These are phyloP conservation scores for Malus sylvestris DNA, from an alignment of 306 rosid genomes.

Conservation along the genomic window DNA sequence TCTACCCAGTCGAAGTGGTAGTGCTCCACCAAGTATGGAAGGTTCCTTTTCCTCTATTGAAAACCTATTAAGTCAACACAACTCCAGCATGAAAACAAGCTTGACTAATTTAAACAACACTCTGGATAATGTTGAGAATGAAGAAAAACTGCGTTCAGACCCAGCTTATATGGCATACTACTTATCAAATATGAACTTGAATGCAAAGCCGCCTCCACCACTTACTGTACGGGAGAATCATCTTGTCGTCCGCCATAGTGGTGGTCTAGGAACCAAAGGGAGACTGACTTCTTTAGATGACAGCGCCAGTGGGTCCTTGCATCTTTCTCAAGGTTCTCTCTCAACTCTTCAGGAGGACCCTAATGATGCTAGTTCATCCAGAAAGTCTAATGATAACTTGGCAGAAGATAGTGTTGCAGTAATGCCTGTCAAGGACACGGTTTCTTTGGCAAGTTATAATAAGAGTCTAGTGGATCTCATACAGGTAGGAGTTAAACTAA, in stretches of 20 bases:
- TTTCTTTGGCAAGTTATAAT: slow-evolving; percentile 26
- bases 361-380: slow-evolving; percentile 53
- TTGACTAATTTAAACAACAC: slow-evolving; percentile 23
- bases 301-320: slow-evolving; percentile 36
- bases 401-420: slow-evolving; percentile 16
- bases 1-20: slow-evolving; percentile 51
- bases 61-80: slow-evolving; percentile 34
- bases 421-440: slow-evolving; percentile 18
- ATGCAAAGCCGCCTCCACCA: slow-evolving; percentile 61
- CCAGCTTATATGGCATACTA: slow-evolving; percentile 49
- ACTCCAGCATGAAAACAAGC: slow-evolving; percentile 22
- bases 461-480: slow-evolving; percentile 55
- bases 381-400: slow-evolving; percentile 34
- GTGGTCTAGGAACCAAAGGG: slow-evolving; percentile 39
- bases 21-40: slow-evolving; percentile 72
- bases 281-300: slow-evolving; percentile 48
- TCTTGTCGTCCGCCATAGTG: slow-evolving; percentile 32
- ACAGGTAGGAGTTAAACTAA: slow-evolving; percentile 36
- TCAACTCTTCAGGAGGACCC: slow-evolving; percentile 64
- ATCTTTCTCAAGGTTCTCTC: slow-evolving; percentile 42
- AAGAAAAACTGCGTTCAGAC: slow-evolving; percentile 42
- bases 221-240: slow-evolving; percentile 48
- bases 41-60: slow-evolving; percentile 47
- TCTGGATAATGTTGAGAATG: slow-evolving; percentile 26
- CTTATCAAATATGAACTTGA: slow-evolving; percentile 54